Evolutionary conservation across 495 filamentous ascomycete genomes (phyloP), one percentile per base, ranked within the genome.

Genomic region (Aspergillus panamensis): DNA sequence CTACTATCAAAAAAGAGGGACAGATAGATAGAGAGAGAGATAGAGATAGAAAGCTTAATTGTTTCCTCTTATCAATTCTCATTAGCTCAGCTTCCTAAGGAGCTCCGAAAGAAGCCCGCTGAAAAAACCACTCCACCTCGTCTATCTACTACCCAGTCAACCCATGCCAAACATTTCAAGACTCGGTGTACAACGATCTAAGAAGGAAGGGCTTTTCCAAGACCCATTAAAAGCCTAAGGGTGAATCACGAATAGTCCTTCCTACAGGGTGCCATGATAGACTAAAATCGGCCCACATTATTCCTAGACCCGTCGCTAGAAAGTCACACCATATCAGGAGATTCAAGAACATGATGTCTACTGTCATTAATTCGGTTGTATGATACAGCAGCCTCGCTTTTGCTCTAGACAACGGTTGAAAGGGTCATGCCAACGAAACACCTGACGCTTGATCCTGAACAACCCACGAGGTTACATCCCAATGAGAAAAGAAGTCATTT

Each of bases 341-440:
- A 29, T 52, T 61, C 58, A 50, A 61, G 51, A 50, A 62, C 53
- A 61, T 53, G 51, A 61, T 59, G 21, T 60, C 51, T 57, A 53
- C 45, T 51, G 48, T 66, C 59, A 64, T 62, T 59, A 66, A 16
- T 33, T 33, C n/a, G 7, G 30, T 58, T 21, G 49, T 65, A 68
- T 68, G 58, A 64, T 65, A 68, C 66, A 65, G 51, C 58, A 62
- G 53, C 59, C 58, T 56, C 59, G 59, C 59, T 60, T 55, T 62
- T 63, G 57, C 53, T 64, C 63, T 62, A 62, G 17, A 48, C 51
- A 56, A 37, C 16, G 20, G 48, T 56, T 49, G 42, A 52, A 52
- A 62, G 48, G 56, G 53, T 47, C 52, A 48, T 31, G 51, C 55
- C 45, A 32, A 59, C 56, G 35, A 53, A 52, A 49, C 53, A 53